Evolutionary conservation across 352 stramenopile species (phyloP).

Genomic region (Globisporangium abappressorium): DNA sequence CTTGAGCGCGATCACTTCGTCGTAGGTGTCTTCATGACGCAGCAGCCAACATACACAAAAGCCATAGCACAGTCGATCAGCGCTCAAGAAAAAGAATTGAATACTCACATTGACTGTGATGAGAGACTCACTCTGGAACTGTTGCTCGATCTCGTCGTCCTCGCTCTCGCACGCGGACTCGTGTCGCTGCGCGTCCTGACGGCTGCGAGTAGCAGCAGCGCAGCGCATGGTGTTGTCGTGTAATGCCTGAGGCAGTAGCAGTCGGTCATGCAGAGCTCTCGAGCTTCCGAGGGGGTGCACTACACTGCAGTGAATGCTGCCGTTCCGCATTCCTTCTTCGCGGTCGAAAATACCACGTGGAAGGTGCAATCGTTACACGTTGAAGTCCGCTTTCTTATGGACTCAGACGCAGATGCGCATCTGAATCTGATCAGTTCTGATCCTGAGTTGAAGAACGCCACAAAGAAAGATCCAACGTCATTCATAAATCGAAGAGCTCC

Average conservation of each 20-base stretch:
- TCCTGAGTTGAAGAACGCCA: neutral
- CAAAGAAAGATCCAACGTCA: neutral
- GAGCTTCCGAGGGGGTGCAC: neutral
- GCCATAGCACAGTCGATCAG: neutral
- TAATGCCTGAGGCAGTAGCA: neutral
- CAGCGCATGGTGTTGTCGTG: neutral
- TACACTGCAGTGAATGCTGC: neutral
- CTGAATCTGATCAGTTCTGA: neutral
- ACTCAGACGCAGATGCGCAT: neutral
- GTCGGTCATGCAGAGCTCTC: neutral
- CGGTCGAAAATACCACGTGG: neutral
- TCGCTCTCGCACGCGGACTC: neutral
- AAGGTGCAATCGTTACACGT: neutral
- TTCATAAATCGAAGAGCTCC: neutral
- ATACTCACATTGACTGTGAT: neutral
- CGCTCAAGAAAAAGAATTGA: neutral
- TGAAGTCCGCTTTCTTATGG: neutral
- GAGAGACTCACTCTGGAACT: constrained; percentile 32
- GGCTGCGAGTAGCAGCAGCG: neutral
- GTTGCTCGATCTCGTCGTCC: constrained; percentile 30
- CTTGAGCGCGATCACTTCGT: constrained; percentile 62
- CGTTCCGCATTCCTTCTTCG: neutral
- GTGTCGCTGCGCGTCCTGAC: neutral
- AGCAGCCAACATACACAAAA: neutral
- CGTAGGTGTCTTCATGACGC: constrained; percentile 31